Conservation (phyloP, 345 rosid species). For the Alliaria petiolata region DNA sequence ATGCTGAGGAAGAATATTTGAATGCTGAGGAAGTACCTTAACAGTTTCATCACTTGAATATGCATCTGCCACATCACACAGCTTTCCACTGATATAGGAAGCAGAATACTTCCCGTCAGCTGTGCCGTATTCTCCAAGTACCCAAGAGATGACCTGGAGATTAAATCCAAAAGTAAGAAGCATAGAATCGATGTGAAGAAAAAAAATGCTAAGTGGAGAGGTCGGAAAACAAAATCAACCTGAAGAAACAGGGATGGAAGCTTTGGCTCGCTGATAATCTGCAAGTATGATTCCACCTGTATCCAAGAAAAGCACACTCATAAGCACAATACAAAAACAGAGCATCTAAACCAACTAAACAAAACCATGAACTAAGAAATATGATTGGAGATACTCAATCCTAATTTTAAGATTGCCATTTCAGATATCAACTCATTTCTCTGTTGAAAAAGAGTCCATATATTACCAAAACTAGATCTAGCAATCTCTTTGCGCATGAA, state of each 20-base stretch:
- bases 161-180: slow-evolving; percentile 27
- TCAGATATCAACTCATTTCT: neutral
- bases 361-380: neutral
- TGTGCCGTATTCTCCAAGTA: slow-evolving; percentile 91
- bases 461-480: slow-evolving; percentile 1
- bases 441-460: neutral
- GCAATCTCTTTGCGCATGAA: neutral
- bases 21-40: slow-evolving; percentile 52
- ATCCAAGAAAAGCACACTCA: slow-evolving; percentile 17
- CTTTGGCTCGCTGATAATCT: slow-evolving; percentile 85
- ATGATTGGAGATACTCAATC: neutral
- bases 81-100: slow-evolving; percentile 78
- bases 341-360: neutral
- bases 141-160: slow-evolving; percentile 96
- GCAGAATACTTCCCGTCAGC: slow-evolving; percentile 83
- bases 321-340: neutral
- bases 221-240: slow-evolving; percentile 37
- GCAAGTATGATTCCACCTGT: slow-evolving; percentile 96
- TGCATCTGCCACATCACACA: slow-evolving; percentile 94
- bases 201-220: neutral
- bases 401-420: neutral
- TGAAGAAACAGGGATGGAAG: slow-evolving; percentile 95
- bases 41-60: slow-evolving; percentile 93
- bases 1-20: neutral
- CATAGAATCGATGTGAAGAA: neutral